Evolutionary conservation across 2,329 filamentous ascomycete genomes (phyloP).

Genomic region (Thielaviopsis ethacetica): DNA sequence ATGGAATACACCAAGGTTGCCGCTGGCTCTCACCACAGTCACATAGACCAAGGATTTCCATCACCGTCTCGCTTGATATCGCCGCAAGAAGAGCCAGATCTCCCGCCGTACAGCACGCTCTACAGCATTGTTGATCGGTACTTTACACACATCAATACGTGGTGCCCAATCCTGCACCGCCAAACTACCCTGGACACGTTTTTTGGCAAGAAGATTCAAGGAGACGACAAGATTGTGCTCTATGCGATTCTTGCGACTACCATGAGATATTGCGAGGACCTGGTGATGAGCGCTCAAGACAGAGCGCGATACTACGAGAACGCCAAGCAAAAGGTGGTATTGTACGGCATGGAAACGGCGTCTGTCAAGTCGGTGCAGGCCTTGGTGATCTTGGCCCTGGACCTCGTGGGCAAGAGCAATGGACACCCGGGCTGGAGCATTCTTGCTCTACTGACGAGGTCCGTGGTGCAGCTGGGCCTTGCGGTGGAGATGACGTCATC

Average conservation of each 20-base stretch:
- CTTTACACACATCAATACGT: conserved; percentile 66
- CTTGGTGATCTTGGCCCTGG: conserved; percentile 69
- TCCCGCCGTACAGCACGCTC: conserved; percentile 59
- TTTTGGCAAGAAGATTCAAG: conserved; percentile 63
- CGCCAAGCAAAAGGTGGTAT: conserved; percentile 71
- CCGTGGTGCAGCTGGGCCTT: conserved; percentile 74
- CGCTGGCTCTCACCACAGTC: not conserved
- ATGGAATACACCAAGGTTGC: not conserved
- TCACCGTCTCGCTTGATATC: not conserved
- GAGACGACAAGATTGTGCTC: conserved; percentile 66
- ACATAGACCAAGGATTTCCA: not conserved
- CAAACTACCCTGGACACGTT: conserved; percentile 66
- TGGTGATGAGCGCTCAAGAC: conserved; percentile 54
- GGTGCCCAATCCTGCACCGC: conserved; percentile 82
- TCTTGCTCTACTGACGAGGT: conserved; percentile 73
- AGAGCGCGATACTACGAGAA: conserved; percentile 60
- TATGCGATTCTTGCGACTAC: conserved; percentile 84
- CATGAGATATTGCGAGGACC: conserved; percentile 66
- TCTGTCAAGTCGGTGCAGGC: conserved; percentile 80
- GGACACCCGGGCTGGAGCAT: conserved; percentile 87
- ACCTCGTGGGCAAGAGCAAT: conserved; percentile 73
- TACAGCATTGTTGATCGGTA: conserved; percentile 61
- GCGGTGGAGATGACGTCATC: conserved; percentile 70
- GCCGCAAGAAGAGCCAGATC: conserved; percentile 36
- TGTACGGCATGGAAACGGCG: conserved; percentile 79